Percentiles rank a stretch among this genome's conserved stretches.
phyloP scores from a whole-genome alignment of 352 stramenopile species.

The Globisporangium mamillatum region DNA sequence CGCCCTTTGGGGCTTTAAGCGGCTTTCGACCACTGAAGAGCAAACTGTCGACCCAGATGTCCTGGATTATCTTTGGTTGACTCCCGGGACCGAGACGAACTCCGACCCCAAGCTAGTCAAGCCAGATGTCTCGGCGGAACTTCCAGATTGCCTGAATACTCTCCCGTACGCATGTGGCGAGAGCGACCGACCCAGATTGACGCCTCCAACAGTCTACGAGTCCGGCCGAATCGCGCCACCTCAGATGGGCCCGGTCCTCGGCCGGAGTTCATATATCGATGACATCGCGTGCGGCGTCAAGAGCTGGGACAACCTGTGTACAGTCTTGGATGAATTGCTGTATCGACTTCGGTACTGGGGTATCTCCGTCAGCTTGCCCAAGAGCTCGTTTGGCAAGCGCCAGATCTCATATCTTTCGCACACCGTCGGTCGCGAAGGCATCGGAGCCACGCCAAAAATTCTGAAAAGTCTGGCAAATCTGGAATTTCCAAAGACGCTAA shows the following conservation, averaged over 20 bases:
- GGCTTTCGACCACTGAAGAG: background rate
- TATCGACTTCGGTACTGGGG: conserved; percentile 17
- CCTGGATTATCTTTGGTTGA: background rate
- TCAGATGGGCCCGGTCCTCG: conserved; percentile 1
- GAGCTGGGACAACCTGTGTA: conserved; percentile 12
- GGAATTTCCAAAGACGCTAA: conserved; percentile 17
- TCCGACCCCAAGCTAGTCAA: too few relatives aligned
- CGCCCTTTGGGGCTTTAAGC: conserved; percentile 14
- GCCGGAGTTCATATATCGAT: conserved; percentile 13
- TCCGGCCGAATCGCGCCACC: background rate
- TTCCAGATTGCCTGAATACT: too few relatives aligned
- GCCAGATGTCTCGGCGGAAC: too few relatives aligned
- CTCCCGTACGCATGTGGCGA: too few relatives aligned
- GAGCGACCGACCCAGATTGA: too few relatives aligned
- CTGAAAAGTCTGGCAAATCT: conserved; percentile 6
- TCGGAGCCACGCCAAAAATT: conserved; percentile 16
- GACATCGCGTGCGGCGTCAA: conserved; percentile 20
- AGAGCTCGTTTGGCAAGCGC: conserved; percentile 18
- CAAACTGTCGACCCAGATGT: conserved; percentile 1
- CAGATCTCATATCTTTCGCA: conserved; percentile 22
- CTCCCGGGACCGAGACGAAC: too few relatives aligned
- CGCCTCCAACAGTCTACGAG: background rate
- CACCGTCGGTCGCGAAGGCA: conserved; percentile 4
- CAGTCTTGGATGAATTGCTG: conserved; percentile 9
- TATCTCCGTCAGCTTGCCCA: conserved; percentile 25